Base-by-base conservation (phyloP, 352 stramenopile species). In the Phytophthora aleatoria region DNA sequence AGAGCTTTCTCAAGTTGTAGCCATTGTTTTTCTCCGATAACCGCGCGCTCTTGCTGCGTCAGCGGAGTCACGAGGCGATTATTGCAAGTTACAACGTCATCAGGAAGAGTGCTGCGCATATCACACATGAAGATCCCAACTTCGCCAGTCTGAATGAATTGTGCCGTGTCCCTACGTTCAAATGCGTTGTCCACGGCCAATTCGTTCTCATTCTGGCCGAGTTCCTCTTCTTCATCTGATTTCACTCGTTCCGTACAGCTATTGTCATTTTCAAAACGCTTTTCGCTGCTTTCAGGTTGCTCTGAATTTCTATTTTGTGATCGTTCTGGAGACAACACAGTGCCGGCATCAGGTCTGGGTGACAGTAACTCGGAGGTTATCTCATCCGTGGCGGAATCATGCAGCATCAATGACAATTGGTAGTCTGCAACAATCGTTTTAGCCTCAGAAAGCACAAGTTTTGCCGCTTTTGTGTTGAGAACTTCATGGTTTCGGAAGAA, bases 21-120 rank as follows among this genome's bases (percentile, higher is more conserved):
- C 85, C 85, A 94, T 48, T 92, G 83, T 1, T 49, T 50, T 61
- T 94, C 85, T 43, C 65, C 69, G 41, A 94, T 83, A n/a, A 91
- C 57, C 1, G 85, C 67, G 8, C 74, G 74, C 51, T 92, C 83
- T 45, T 89, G 76, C 3, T 30, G 45, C 12, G 61, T 77, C 5
- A 93, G 64, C 0, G 83, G 74, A 15, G 54, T 79, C 12, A 74
- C 4, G 11, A 94, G 65, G 5, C 85, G 76, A 28, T 76, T 69
- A 48, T 89, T 91, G 59, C 85, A 94, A 9, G 85, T 89, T 30
- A 94, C 85, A 1, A 71, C 16, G 9, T 89, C 76, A 35, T 73
- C 56, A 7, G 2, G 53, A 48, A 45, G 33, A 0, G 69, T 71
- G 36, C 38, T 67, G 28, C 80, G 66, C 63, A 87, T 78, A 64